A percentile compares a stretch with the other conserved stretches of the same genome.
Evolutionary conservation across 2,329 filamentous ascomycete species (phyloP).

Genomic region (Aaosphaeria arxii): DNA sequence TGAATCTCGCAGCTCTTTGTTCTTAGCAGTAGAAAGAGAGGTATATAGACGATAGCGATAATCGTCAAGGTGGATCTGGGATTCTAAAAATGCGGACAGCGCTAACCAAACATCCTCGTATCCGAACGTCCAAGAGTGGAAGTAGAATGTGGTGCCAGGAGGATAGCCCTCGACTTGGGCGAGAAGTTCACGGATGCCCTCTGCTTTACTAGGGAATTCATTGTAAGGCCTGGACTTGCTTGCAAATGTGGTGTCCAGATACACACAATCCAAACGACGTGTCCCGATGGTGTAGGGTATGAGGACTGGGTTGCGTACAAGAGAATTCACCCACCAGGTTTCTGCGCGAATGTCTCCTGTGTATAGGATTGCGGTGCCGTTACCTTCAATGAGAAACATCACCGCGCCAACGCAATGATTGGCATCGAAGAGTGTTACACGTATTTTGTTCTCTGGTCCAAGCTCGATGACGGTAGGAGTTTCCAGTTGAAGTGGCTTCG

Average conservation of each 20-base stretch:
- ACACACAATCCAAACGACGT: constrained; percentile 69
- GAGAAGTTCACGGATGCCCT: constrained; percentile 73
- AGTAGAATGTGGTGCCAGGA: constrained; percentile 72
- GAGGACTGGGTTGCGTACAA: constrained; percentile 69
- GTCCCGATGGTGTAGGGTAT: constrained; percentile 62
- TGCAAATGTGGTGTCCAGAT: constrained; percentile 83
- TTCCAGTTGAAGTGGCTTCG: constrained; percentile 79
- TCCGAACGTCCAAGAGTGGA: constrained; percentile 87
- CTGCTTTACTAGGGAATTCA: constrained; percentile 63
- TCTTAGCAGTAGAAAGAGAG: constrained; percentile 46
- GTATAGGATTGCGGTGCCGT: constrained; percentile 72
- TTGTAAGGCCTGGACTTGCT: constrained; percentile 48
- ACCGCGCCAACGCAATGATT: constrained; percentile 90
- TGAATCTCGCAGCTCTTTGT: constrained; percentile 17
- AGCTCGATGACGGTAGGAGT: constrained; percentile 77
- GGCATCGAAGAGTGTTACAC: constrained; percentile 82
- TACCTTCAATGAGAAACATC: constrained; percentile 85
- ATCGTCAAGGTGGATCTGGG: constrained; percentile 75
- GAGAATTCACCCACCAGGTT: constrained; percentile 75
- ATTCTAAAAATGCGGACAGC: constrained; percentile 66
- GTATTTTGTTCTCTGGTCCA: constrained; percentile 63
- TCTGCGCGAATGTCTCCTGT: constrained; percentile 88
- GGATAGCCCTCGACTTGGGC: constrained; percentile 67
- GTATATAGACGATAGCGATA: constrained; percentile 76
- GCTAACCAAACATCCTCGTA: constrained; percentile 93